Conservation (phyloP, 2,329 filamentous ascomycete genomes). For the Aspergillus cejpii region DNA sequence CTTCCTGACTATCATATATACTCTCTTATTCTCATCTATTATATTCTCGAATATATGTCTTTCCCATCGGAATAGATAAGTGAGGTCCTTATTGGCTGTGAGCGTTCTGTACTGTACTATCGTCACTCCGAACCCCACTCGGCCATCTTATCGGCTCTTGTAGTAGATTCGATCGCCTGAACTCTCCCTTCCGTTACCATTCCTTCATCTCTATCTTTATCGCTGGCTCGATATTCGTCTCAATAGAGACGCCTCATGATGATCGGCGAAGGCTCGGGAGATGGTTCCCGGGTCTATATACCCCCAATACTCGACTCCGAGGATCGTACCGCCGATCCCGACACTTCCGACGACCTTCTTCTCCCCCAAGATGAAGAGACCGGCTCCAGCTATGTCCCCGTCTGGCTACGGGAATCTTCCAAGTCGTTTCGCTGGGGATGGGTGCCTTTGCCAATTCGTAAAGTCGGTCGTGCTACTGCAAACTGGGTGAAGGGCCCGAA, state of each 20-base stretch:
- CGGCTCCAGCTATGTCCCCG: constrained; percentile 29
- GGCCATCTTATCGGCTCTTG: constrained; percentile 3
- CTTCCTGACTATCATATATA: not conserved
- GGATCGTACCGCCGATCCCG: constrained; percentile 29
- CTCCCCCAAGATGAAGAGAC: constrained; percentile 27
- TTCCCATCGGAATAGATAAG: not conserved
- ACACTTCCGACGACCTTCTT: constrained; percentile 29
- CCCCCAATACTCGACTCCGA: constrained; percentile 33
- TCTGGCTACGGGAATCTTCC: constrained; percentile 45
- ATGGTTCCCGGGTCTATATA: constrained; percentile 29
- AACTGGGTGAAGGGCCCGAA: constrained; percentile 45
- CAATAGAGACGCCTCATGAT: constrained; percentile 15
- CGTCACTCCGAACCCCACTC: not conserved
- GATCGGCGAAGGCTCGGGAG: constrained; percentile 28
- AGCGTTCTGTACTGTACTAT: not conserved
- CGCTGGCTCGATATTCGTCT: constrained; percentile 9
- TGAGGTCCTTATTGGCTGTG: not conserved
- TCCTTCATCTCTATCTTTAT: constrained; percentile 1
- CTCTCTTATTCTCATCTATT: not conserved
- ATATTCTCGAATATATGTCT: not conserved
- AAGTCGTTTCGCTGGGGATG: constrained; percentile 44
- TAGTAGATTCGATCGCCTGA: not conserved
- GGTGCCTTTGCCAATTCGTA: constrained; percentile 43
- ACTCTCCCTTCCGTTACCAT: not conserved
- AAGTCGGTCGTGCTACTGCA: constrained; percentile 38